phyloP scores from a whole-genome alignment of 305 asterid genomes.

The Fraxinus baroniana region DNA sequence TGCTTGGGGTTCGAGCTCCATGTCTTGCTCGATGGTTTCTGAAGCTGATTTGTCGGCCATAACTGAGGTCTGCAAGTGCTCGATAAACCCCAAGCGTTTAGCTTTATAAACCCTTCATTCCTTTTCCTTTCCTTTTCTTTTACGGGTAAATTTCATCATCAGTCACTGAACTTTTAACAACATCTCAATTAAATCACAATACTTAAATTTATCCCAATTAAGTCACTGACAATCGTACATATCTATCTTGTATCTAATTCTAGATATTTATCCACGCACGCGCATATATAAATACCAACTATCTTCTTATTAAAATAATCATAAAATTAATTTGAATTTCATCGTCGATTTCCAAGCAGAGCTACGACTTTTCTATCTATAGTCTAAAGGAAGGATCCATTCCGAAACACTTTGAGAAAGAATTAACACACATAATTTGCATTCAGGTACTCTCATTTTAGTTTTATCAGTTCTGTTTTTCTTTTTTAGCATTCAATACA shows the following conservation, averaged over 20 bases:
- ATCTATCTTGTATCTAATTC: background rate
- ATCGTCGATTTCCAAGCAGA: background rate
- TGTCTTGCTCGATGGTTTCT: constrained; percentile 21
- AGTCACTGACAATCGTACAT: background rate
- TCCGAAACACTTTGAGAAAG: background rate
- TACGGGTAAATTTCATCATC: background rate
- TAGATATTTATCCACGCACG: background rate
- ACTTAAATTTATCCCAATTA: background rate
- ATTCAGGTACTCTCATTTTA: background rate
- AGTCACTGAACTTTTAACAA: background rate
- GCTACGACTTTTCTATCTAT: background rate
- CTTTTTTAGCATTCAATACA: background rate
- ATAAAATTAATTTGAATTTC: background rate
- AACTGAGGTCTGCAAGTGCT: background rate
- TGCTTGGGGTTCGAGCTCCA: constrained; percentile 23
- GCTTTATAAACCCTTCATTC: background rate
- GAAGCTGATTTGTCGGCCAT: constrained; percentile 40
- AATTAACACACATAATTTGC: background rate
- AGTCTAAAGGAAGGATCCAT: background rate
- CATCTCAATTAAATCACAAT: background rate
- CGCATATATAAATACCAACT: background rate
- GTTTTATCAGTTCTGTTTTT: background rate
- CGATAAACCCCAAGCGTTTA: constrained; percentile 28
- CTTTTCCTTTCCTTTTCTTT: background rate
- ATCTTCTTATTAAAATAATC: background rate